Base-by-base conservation (phyloP, 768 basidiomycete genomes). In the Suillus clintonianus region DNA sequence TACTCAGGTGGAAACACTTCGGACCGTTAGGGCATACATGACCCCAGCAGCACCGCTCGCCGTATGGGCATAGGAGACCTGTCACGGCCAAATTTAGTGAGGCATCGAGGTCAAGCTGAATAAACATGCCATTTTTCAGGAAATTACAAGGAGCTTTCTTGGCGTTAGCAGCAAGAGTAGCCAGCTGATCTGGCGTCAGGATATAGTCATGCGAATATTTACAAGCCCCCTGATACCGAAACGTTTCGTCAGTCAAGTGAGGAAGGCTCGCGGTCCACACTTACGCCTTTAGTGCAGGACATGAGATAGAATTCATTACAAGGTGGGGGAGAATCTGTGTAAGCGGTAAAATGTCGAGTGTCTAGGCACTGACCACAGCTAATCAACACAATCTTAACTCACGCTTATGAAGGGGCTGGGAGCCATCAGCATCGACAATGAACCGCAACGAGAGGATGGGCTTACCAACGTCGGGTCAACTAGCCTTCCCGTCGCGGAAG, bases 111-210 rank as follows among this genome's bases (percentile, higher is more conserved):
- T 45, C 64, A 8, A 47, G 3, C 4, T 39, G 24, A 60, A 48
- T 63, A 17, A 19, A 57, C 78, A 27, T 62, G 87, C 91, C 89
- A 67, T 89, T 91, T 77, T 92, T 92, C 22, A 91, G 79, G 82
- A 88, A 91, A 72, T 91, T 92, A 76, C 92, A 94, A 0, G 92
- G 92, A 1, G 91, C 91, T 67, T 93, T 93, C 78, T 92, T 92
- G 30, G 92, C 92, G 69, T 89, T 91, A 70, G 80, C 84, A 36
- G 90, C 83, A 71, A 94, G 76, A n/a, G 83, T 84, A 34, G 83
- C 83, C 64, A 92, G 78, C 72, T 94, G 91, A 54, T 91, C 91
- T 5, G 84, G 79, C 2, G 88, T 88, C 61, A 94, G 75, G 51
- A 83, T 76, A 71, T 92, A 93, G 64, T 92, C 89, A 76, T 94